phyloP scores from a whole-genome alignment of 805 yeast genomes.

The Schizosaccharomyces pombe region ASM294v3 CU329670.1:1353001-1353500 shows the following conservation, averaged over 20 bases:
- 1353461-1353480: constrained; percentile 1
- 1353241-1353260: no score
- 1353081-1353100: constrained; percentile 2
- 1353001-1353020: neutral
- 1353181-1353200: constrained; percentile 12
- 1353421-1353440: neutral
- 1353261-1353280: no score
- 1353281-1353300: no score
- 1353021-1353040: neutral
- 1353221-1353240: neutral
- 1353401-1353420: neutral
- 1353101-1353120: constrained; percentile 5
- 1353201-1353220: neutral
- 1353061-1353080: neutral
- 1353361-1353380: neutral
- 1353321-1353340: neutral
- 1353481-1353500: neutral
- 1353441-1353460: neutral
- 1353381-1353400: neutral
- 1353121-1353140: neutral
- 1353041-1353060: neutral
- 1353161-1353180: constrained; percentile 12
- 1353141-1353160: neutral
- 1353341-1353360: neutral
- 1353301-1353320: no score